Base-by-base conservation (phyloP, 495 filamentous ascomycete genomes). In the Neurospora sublineolata region DNA sequence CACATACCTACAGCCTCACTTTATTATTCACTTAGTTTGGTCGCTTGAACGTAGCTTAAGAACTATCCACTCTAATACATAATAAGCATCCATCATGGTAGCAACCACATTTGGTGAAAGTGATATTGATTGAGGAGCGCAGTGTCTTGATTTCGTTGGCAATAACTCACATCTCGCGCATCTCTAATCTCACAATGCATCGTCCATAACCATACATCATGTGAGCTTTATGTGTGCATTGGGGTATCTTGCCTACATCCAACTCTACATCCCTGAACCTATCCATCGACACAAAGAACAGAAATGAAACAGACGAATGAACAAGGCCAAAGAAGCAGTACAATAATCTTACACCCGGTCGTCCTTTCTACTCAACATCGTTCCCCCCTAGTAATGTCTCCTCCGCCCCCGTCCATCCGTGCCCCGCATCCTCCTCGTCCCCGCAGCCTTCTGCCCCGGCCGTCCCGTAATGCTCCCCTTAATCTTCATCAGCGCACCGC, bases 391-490 rank as follows among this genome's bases (percentile, higher is more conserved):
- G 2, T 71, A 73, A 16, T 71, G 44, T 2, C 72, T 36, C n/a
- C 74, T 73, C 14, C 67, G 20, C 10, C 86, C 84, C 7, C 88
- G 84, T 16, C 90, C 90, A 79, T 92, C 90, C 40, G 90, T 92
- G 16, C 90, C 90, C 74, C 88, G 85, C 89, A 92, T 91, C 20
- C 90, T 81, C 40, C 89, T 83, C 33, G 90, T 91, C 12, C 90
- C 90, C 68, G 90, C 90, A 79, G 89, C 90, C 86, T 90, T 92
- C 69, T 88, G 76, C 7, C 87, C 90, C 1, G 90, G 88, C 10
- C 89, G 81, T 23, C 83, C 73, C 0, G 88, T 92, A 67, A 92
- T 76, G 23, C 82, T 84, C 3, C 91, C 90, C 78, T 87, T 88
- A 68, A 93, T 75, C 80, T 83, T 89, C 81, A 91, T 76, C 77